A percentile compares a stretch with the other conserved stretches of the same genome.
Conservation (phyloP, 345 rosid species). For the Citrus maxima region DNA sequence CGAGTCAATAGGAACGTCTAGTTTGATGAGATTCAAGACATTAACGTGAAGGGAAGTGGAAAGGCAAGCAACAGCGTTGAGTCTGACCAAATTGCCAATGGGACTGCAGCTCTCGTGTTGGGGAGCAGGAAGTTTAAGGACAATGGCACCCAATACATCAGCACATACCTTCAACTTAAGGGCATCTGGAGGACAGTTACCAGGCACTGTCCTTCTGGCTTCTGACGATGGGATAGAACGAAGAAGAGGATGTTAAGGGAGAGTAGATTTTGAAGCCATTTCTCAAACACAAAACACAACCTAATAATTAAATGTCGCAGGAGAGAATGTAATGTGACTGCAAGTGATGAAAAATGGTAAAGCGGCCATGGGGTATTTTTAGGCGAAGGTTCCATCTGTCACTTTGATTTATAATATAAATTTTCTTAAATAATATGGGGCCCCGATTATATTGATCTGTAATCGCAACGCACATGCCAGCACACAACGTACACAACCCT, state of each 20-base stretch:
- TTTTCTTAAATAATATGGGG: not conserved
- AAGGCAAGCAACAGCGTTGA: constrained; percentile 28
- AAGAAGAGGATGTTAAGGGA: constrained; percentile 1
- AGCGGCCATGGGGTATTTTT: not conserved
- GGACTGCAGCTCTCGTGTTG: not conserved
- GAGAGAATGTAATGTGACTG: not conserved
- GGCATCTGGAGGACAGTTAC: not conserved
- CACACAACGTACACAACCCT: too few species aligned
- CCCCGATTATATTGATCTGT: not conserved
- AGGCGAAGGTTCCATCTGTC: not conserved
- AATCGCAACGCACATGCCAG: too few species aligned
- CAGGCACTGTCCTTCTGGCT: not conserved
- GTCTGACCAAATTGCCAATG: not conserved
- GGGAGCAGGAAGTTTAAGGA: not conserved
- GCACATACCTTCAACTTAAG: not conserved
- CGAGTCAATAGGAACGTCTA: constrained; percentile 43
- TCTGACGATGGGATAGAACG: not conserved
- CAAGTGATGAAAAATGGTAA: not conserved
- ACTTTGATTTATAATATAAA: too few species aligned
- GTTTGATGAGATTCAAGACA: constrained; percentile 21
- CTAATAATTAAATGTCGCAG: not conserved
- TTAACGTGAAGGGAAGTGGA: constrained; percentile 23
- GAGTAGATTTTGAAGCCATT: not conserved
- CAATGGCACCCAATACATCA: not conserved
- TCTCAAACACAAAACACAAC: not conserved